Evolutionary conservation across 2,329 filamentous ascomycete genomes (phyloP).

Genomic region (Chrysoporthe austroafricana): DNA sequence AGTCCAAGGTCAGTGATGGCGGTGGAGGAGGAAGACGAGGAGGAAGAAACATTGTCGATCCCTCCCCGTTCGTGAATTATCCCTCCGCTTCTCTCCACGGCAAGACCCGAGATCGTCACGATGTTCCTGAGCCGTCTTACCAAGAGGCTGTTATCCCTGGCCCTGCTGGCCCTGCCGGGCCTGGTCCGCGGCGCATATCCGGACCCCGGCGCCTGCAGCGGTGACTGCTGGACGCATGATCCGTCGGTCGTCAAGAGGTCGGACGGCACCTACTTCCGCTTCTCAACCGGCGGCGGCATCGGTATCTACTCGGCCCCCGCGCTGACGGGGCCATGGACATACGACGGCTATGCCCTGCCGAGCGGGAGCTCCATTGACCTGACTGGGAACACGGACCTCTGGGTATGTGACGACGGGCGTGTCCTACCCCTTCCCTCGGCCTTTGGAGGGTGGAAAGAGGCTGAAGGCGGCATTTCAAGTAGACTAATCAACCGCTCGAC

Average conservation of each 20-base stretch:
- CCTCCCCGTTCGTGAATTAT: not conserved
- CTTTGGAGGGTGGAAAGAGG: not conserved
- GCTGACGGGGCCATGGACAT: constrained; percentile 46
- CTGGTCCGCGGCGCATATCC: constrained; percentile 33
- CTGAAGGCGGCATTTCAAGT: too few species aligned
- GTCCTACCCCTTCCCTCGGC: not conserved
- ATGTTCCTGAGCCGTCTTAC: constrained; percentile 19
- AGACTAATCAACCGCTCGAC: not conserved
- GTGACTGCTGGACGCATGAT: constrained; percentile 44
- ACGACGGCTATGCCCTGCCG: constrained; percentile 45
- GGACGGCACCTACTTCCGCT: constrained; percentile 45
- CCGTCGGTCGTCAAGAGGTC: constrained; percentile 42
- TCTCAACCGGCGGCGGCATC: constrained; percentile 43
- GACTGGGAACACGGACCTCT: constrained; percentile 46
- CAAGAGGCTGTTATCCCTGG: constrained; percentile 12
- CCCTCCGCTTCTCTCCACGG: not conserved
- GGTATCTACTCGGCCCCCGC: constrained; percentile 38
- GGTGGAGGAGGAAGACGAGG: not conserved
- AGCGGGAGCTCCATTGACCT: constrained; percentile 45
- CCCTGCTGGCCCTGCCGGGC: constrained; percentile 27
- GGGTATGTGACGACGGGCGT: constrained; percentile 38
- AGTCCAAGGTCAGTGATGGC: too few species aligned
- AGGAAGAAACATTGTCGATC: not conserved
- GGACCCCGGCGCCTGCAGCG: constrained; percentile 41
- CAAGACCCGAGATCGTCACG: constrained; percentile 8